Conservation (phyloP, 1,284 basidiomycete species). For the Ceratorhiza oryzae-sativae region DNA sequence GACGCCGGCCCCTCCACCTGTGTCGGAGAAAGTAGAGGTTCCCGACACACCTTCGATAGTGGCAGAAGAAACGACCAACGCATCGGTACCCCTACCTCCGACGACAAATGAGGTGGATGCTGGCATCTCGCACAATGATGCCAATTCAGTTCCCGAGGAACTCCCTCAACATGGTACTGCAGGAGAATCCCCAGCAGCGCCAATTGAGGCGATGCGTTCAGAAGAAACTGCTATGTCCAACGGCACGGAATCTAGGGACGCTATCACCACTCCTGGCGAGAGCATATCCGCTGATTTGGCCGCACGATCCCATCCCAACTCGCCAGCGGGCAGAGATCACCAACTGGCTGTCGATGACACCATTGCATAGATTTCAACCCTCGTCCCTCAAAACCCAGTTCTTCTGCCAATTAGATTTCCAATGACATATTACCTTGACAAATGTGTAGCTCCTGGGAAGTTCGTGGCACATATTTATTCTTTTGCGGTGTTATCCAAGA, state of each 20-base stretch:
- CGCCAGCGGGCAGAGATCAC: slow-evolving; percentile 21
- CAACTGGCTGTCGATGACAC: neutral
- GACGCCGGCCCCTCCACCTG: slow-evolving; percentile 3
- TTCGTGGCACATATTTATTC: neutral
- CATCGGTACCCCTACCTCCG: slow-evolving; percentile 10
- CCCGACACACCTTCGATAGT: neutral
- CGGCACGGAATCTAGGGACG: slow-evolving; percentile 26
- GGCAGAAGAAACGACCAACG: neutral
- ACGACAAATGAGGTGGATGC: neutral
- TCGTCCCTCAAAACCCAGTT: neutral
- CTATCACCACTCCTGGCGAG: slow-evolving; percentile 11
- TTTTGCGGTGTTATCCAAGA: neutral
- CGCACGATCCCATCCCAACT: slow-evolving; percentile 17
- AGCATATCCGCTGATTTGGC: neutral
- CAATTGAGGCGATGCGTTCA: slow-evolving; percentile 27
- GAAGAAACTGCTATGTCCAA: neutral
- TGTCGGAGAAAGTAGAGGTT: slow-evolving; percentile 17
- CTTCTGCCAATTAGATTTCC: neutral
- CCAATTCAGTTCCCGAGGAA: slow-evolving; percentile 1
- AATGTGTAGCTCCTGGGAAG: neutral
- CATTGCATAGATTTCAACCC: slow-evolving; percentile 12
- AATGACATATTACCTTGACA: neutral
- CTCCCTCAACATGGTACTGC: neutral
- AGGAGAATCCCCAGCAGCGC: slow-evolving; percentile 14
- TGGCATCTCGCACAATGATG: neutral